Evolutionary conservation across 2,329 filamentous ascomycete species (phyloP), one percentile per base, ranked within the genome.

Genomic region (Pyrenophora tritici-repentis): DNA sequence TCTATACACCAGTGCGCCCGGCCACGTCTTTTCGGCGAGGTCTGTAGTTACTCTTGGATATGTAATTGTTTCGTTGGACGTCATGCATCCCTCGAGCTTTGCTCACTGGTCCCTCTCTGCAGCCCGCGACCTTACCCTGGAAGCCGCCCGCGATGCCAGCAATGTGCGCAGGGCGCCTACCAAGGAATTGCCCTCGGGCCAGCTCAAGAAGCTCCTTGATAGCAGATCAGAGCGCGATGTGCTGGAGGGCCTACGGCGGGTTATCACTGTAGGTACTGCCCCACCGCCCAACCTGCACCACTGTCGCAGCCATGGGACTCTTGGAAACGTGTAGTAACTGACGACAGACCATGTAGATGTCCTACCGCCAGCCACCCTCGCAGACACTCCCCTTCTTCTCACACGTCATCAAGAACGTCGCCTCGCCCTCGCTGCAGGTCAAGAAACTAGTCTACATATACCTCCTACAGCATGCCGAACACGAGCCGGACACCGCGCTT

Each of bases 391-490:
- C 90, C 17, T 96, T 93, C 81, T 99, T 99, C 80, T 96, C 93
- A n/a, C 89, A 91, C 18, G 89, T 99, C 47, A 91, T 99, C 73
- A 99, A 99, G 79, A 99, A 97, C 65, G 91, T 97, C 53, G 93
- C 93, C 22, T 96, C 90, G 32, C 89, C 92, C 12, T 96, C 91
- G 66, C 83, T 97, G 65, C 91, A 96, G 68, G 92, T 97, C 75
- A 95, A 97, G 77, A 97, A 97, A 75, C 86, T 99, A 48, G 94
- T 99, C 56, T 99, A 99, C 79, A 96, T 97, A 72, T 99, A 97
- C 76, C 86, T 99, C 56, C 88, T 97, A 54, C 90, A 45, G 72
- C 92, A 99, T 81, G 94, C 94, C 72, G 94, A 97, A 73, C 86
- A 91, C 58, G 94, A 97, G 69, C 94, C 93, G 50, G 94, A 99